These are phyloP conservation scores for Picochlorum sp. DNA, from an alignment of 139 green algal species.

Conservation along the genomic window DNA sequence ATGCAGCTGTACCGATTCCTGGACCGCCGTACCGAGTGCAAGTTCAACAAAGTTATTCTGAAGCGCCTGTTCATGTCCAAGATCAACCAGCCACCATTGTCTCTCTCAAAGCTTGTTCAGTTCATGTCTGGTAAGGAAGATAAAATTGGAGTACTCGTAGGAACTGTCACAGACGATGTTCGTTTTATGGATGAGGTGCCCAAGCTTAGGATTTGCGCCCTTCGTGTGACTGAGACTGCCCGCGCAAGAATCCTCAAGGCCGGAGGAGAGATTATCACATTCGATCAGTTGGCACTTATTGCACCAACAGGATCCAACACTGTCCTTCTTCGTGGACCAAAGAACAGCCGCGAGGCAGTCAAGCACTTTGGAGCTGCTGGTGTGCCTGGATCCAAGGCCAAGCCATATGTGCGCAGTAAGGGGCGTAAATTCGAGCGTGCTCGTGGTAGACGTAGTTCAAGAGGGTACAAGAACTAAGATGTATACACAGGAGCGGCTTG, in stretches of 20 bases:
- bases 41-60: slow-evolving; percentile 98
- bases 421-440: slow-evolving; percentile 99
- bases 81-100: slow-evolving; percentile 90
- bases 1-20: slow-evolving; percentile 97
- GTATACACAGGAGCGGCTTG: too few relatives aligned
- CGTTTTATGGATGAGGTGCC: slow-evolving; percentile 79
- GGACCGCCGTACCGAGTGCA: slow-evolving; percentile 79
- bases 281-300: slow-evolving; percentile 96
- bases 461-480: slow-evolving; percentile 88
- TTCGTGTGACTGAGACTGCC: slow-evolving; percentile 95
- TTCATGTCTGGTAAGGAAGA: slow-evolving; percentile 91
- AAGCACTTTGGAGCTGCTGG: slow-evolving; percentile 96
- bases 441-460: slow-evolving; percentile 79
- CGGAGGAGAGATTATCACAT: slow-evolving; percentile 94
- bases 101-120: slow-evolving; percentile 82
- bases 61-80: slow-evolving; percentile 94
- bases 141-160: slow-evolving; percentile 90
- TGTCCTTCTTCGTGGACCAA: slow-evolving; percentile 90
- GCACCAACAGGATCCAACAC: slow-evolving; percentile 83
- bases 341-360: slow-evolving; percentile 88
- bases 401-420: slow-evolving; percentile 94
- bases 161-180: slow-evolving; percentile 91
- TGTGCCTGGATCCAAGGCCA: slow-evolving; percentile 76
- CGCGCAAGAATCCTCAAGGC: slow-evolving; percentile 93
- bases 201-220: slow-evolving; percentile 81